Conservation (phyloP, 768 basidiomycete genomes). For the Leccinum arenicola region DNA sequence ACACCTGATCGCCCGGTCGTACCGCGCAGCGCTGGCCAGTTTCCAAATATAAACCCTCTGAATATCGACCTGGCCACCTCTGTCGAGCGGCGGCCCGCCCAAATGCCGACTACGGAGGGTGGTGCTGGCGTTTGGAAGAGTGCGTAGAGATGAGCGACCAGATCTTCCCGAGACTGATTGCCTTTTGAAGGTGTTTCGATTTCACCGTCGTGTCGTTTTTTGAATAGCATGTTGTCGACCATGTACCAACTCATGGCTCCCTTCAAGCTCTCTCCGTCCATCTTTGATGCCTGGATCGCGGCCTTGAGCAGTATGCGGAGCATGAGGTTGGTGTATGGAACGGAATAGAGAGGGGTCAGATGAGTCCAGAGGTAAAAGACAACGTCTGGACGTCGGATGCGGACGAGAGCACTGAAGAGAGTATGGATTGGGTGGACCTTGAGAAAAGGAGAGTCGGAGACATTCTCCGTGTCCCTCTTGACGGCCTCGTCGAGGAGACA, state of each 20-base stretch:
- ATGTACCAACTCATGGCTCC: constrained; percentile 40
- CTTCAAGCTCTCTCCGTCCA: constrained; percentile 51
- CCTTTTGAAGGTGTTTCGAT: neutral
- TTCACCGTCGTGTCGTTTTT: constrained; percentile 7
- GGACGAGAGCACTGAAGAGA: constrained; percentile 48
- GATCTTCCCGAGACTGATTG: constrained; percentile 3
- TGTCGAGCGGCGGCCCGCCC: constrained; percentile 45
- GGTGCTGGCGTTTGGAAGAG: constrained; percentile 24
- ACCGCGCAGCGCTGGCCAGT: constrained; percentile 44
- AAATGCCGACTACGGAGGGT: constrained; percentile 38
- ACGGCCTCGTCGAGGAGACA: constrained; percentile 45
- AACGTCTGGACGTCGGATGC: constrained; percentile 55
- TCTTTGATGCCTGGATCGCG: constrained; percentile 49
- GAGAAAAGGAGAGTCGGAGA: constrained; percentile 10
- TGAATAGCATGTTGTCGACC: constrained; percentile 19
- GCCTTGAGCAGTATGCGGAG: constrained; percentile 61
- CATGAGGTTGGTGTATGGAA: constrained; percentile 52
- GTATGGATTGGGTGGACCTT: constrained; percentile 36
- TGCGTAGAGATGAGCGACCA: constrained; percentile 8
- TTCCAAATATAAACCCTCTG: constrained; percentile 52
- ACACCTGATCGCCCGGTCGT: constrained; percentile 28
- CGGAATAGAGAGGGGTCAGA: constrained; percentile 54
- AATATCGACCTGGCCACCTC: constrained; percentile 53
- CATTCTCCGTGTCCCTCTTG: constrained; percentile 18
- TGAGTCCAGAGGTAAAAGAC: constrained; percentile 70